phyloP scores from a whole-genome alignment of 345 rosid species.

The Salix purpurea region DNA sequence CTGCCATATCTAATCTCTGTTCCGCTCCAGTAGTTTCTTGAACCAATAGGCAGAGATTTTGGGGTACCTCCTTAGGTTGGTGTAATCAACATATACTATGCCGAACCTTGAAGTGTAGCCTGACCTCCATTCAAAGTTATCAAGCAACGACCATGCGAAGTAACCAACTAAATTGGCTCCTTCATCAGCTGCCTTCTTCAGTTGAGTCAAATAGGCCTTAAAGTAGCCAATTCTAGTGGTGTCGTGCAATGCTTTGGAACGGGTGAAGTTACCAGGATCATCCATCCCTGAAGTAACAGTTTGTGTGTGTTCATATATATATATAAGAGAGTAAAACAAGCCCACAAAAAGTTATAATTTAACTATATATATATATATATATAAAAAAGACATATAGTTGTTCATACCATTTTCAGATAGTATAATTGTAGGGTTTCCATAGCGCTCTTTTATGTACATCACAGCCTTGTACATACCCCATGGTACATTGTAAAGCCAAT shows the following conservation, averaged over 20 bases:
- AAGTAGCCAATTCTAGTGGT: conserved; percentile 75
- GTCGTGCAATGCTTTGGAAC: conserved; percentile 64
- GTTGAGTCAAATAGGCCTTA: conserved; percentile 61
- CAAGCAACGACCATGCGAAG: conserved; percentile 95
- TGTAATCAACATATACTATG: conserved; percentile 76
- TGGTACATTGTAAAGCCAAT: conserved; percentile 91
- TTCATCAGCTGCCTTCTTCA: conserved; percentile 75
- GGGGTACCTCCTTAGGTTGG: conserved; percentile 69
- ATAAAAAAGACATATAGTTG: not conserved
- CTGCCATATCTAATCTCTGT: conserved; percentile 2
- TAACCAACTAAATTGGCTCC: conserved; percentile 85
- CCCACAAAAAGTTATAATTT: not conserved
- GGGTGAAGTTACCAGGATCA: conserved; percentile 75
- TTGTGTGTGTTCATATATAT: no score
- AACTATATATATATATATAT: not conserved
- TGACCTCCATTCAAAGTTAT: conserved; percentile 88
- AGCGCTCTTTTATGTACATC: conserved; percentile 78
- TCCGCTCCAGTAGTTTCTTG: conserved; percentile 47
- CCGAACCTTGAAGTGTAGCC: conserved; percentile 97
- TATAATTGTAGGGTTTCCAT: conserved; percentile 82
- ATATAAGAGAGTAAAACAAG: not conserved
- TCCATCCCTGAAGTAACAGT: conserved; percentile 63
- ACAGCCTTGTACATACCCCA: conserved; percentile 93
- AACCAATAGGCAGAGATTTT: conserved; percentile 97
- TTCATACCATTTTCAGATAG: conserved; percentile 78